A percentile compares a stretch with the other conserved stretches of the same genome.
Conservation (phyloP, 192 early-diverging fungal genomes). For the Backusella sp. region DNA sequence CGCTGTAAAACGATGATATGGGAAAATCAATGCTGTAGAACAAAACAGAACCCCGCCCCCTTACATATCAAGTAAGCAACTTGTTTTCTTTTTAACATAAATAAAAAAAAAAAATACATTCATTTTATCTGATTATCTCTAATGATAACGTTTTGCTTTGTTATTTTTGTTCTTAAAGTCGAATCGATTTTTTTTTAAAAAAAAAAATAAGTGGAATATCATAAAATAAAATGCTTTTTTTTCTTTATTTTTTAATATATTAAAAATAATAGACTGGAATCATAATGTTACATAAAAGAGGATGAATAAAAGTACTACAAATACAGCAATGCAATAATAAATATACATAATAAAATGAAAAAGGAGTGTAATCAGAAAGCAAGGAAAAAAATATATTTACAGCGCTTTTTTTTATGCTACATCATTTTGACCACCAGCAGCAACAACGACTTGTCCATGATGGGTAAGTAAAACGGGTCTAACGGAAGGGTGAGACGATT, state of each 20-base stretch:
- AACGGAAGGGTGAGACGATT: not conserved
- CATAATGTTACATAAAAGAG: not conserved
- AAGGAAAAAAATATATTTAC: not conserved
- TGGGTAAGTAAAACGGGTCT: constrained; percentile 15
- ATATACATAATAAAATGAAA: not conserved
- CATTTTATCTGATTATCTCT: not conserved
- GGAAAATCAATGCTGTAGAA: not conserved
- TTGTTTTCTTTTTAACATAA: not conserved
- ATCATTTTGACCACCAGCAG: not conserved
- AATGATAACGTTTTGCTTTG: not conserved
- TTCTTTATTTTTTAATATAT: not conserved
- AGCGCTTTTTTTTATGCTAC: not conserved
- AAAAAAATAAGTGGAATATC: too few relatives aligned
- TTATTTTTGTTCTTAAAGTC: not conserved
- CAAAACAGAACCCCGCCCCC: not conserved
- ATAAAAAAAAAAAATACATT: too few relatives aligned
- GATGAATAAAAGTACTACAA: not conserved
- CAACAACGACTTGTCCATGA: constrained; percentile 16
- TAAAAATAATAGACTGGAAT: not conserved
- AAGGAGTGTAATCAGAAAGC: not conserved
- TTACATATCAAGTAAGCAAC: not conserved
- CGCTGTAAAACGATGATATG: not conserved
- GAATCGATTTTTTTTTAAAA: not conserved
- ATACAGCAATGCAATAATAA: constrained; percentile 8
- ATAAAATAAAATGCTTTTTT: not conserved